Evolutionary conservation across 176 grass and related monocot genomes (phyloP).

Genomic region (Bolboschoenus planiculmis): DNA sequence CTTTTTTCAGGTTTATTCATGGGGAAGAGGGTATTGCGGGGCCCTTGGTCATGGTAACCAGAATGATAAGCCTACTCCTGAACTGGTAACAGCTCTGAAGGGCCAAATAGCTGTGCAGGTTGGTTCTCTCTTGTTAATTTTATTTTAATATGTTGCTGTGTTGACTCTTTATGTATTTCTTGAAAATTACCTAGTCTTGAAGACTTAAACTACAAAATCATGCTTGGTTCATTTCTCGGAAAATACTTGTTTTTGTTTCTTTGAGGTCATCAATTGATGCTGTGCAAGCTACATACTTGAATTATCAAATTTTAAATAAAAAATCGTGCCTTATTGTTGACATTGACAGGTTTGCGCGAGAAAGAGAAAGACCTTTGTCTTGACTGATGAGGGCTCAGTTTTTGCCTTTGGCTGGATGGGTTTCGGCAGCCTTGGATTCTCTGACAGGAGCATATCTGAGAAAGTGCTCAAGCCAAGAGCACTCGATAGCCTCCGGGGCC

Average conservation of each 20-base stretch:
- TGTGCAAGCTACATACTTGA: not conserved
- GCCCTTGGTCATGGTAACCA: conserved; percentile 96
- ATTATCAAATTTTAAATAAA: not conserved
- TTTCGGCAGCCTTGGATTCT: conserved; percentile 93
- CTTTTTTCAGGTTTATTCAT: conserved; percentile 86
- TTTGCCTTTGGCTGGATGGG: conserved; percentile 98
- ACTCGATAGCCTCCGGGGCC: conserved; percentile 57
- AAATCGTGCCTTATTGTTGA: not conserved
- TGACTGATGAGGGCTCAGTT: conserved; percentile 72
- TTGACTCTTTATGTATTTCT: not conserved
- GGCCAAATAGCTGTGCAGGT: conserved; percentile 86
- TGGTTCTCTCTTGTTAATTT: not conserved
- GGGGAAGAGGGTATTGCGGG: conserved; percentile 96
- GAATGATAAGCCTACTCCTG: conserved; percentile 89
- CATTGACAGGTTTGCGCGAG: conserved; percentile 71
- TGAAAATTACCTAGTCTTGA: not conserved
- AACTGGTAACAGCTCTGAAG: conserved; percentile 57
- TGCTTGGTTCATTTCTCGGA: not conserved
- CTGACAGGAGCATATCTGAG: conserved; percentile 67
- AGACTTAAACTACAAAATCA: not conserved
- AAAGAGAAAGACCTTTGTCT: conserved; percentile 97
- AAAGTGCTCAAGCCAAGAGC: conserved; percentile 65
- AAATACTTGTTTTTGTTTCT: not conserved
- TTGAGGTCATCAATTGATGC: not conserved
- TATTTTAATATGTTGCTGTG: not conserved